phyloP scores from a whole-genome alignment of 2,329 filamentous ascomycete genomes.

The Trichoderma arundinaceum region DNA sequence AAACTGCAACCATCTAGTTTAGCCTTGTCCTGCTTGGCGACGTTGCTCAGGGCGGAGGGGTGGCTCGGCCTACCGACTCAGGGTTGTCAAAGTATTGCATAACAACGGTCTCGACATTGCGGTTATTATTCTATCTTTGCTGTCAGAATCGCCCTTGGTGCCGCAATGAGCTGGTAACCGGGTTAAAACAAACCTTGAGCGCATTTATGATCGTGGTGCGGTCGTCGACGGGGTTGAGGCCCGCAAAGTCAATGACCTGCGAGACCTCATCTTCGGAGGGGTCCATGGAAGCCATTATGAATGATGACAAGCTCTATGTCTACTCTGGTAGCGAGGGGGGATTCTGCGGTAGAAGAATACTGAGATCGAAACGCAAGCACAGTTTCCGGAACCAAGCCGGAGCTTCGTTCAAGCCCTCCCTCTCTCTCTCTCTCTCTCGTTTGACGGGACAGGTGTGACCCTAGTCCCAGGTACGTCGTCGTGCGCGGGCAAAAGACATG shows the following conservation, averaged over 20 bases:
- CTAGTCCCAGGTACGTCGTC: slow-evolving; percentile 24
- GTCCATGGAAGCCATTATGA: slow-evolving; percentile 44
- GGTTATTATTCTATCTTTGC: slow-evolving; percentile 46
- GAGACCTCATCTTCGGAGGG: slow-evolving; percentile 47
- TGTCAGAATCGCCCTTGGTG: slow-evolving; percentile 8
- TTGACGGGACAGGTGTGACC: slow-evolving; percentile 11
- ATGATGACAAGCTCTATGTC: background rate
- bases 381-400: background rate
- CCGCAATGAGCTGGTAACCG: background rate
- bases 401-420: background rate
- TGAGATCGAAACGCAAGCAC: background rate
- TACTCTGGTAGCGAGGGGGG: background rate
- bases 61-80: slow-evolving; percentile 40
- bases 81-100: slow-evolving; percentile 59
- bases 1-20: slow-evolving; percentile 46
- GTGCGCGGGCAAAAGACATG: slow-evolving; percentile 23
- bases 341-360: background rate
- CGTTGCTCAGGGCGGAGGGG: background rate
- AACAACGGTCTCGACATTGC: slow-evolving; percentile 55
- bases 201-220: slow-evolving; percentile 49
- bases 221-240: slow-evolving; percentile 46
- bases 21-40: background rate
- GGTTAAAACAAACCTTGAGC: slow-evolving; percentile 46
- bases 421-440: slow-evolving; percentile 6
- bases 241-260: slow-evolving; percentile 51